Conservation (phyloP, 306 rosid species). For the Potentilla sterilis region DNA sequence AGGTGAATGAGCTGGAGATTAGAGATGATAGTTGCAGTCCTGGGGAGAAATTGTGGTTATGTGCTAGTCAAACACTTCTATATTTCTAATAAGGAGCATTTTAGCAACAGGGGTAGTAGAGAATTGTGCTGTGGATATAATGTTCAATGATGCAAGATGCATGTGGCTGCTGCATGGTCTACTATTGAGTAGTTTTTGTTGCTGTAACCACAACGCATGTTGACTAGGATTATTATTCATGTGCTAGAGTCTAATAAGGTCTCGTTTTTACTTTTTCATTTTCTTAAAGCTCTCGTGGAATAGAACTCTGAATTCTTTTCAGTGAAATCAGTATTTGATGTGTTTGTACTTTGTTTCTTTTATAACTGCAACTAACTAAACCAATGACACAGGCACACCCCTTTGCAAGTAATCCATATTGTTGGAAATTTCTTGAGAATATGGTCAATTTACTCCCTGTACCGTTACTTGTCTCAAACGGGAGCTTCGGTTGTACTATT, state of each 20-base stretch:
- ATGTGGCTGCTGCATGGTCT: neutral
- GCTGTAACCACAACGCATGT: neutral
- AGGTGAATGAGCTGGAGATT: neutral
- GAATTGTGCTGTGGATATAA: neutral
- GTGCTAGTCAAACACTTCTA: no score
- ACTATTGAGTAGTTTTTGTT: neutral
- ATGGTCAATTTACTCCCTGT: constrained; percentile 95
- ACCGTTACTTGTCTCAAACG: constrained; percentile 66
- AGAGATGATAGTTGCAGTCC: constrained; percentile 3
- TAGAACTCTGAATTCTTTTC: neutral
- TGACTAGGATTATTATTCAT: neutral
- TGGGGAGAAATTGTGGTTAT: neutral
- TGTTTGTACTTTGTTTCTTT: neutral
- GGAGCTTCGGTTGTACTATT: constrained; percentile 90
- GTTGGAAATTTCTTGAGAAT: constrained; percentile 84
- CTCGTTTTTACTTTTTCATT: neutral
- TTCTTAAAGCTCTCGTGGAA: constrained; percentile 2
- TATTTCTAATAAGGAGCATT: neutral
- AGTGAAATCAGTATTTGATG: neutral
- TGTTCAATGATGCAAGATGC: constrained; percentile 5
- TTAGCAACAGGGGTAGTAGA: neutral
- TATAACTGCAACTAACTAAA: constrained; percentile 8
- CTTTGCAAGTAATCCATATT: constrained; percentile 85
- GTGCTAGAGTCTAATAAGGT: neutral
- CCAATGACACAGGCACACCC: constrained; percentile 67